These are phyloP conservation scores for Beauveria medogensis DNA, from an alignment of 2,329 filamentous ascomycete genomes.

Conservation along the genomic window DNA sequence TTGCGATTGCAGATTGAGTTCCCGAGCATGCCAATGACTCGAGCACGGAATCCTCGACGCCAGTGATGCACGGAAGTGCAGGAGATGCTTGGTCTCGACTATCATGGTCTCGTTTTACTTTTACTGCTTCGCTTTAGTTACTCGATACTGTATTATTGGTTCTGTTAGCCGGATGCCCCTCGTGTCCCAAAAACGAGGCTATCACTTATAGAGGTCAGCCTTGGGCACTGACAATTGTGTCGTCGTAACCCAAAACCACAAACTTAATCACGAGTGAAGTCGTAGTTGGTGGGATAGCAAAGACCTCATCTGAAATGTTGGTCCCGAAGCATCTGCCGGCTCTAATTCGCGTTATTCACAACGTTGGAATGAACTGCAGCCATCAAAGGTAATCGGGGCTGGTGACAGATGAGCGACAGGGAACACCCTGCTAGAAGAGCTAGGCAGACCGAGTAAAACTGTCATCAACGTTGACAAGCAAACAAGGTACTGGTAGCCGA, in stretches of 20 bases:
- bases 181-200: neutral
- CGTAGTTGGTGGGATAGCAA: no score
- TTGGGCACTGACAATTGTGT: neutral
- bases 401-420: neutral
- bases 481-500: no score
- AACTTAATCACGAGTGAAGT: neutral
- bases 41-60: neutral
- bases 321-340: neutral
- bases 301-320: neutral
- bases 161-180: neutral
- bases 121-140: neutral
- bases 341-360: neutral
- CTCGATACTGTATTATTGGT: neutral
- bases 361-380: neutral
- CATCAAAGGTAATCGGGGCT: neutral
- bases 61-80: neutral
- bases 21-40: neutral
- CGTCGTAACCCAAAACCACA: neutral
- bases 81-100: neutral
- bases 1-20: conserved; percentile 7
- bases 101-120: neutral
- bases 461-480: neutral
- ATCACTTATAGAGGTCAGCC: neutral
- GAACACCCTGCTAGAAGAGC: neutral
- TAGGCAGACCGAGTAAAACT: neutral